Evolutionary conservation across 1,139 yeast genomes (phyloP).

Genomic region (Magnusiomyces clavatus): DNA sequence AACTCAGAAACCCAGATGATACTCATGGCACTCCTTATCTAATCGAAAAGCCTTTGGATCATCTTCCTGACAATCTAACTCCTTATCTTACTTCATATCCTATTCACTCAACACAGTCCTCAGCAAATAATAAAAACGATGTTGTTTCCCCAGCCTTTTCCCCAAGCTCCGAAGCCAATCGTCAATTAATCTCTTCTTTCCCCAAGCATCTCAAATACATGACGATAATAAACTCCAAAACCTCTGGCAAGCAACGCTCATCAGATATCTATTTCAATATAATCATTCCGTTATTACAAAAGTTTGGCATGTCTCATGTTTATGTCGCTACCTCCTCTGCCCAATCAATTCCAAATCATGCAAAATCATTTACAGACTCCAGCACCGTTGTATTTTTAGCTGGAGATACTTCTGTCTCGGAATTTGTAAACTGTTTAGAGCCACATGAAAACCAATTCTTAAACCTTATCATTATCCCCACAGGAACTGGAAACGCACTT

Average conservation of each 20-base stretch:
- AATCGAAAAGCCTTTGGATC: slow-evolving; percentile 10
- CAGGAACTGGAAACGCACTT: slow-evolving; percentile 84
- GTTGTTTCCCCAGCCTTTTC: background rate
- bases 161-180: background rate
- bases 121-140: background rate
- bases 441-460: slow-evolving; percentile 16
- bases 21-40: slow-evolving; percentile 10
- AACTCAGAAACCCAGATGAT: background rate
- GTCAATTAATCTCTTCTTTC: background rate
- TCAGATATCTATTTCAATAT: slow-evolving; percentile 26
- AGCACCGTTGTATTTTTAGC: slow-evolving; percentile 56
- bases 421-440: slow-evolving; percentile 53
- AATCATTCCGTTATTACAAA: slow-evolving; percentile 29
- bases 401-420: slow-evolving; percentile 82
- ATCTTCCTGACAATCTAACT: slow-evolving; percentile 13
- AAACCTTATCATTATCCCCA: slow-evolving; percentile 51
- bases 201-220: slow-evolving; percentile 26
- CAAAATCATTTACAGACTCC: slow-evolving; percentile 26
- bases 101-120: slow-evolving; percentile 2
- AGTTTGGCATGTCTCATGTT: slow-evolving; percentile 29
- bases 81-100: slow-evolving; percentile 14
- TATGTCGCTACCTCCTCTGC: slow-evolving; percentile 32
- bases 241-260: slow-evolving; percentile 26
- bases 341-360: slow-evolving; percentile 27
- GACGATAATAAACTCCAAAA: slow-evolving; percentile 31